Percentiles rank a stretch among this genome's conserved stretches.
Evolutionary conservation across 768 basidiomycete species (phyloP).

Genomic region (Pisolithus tinctorius): DNA sequence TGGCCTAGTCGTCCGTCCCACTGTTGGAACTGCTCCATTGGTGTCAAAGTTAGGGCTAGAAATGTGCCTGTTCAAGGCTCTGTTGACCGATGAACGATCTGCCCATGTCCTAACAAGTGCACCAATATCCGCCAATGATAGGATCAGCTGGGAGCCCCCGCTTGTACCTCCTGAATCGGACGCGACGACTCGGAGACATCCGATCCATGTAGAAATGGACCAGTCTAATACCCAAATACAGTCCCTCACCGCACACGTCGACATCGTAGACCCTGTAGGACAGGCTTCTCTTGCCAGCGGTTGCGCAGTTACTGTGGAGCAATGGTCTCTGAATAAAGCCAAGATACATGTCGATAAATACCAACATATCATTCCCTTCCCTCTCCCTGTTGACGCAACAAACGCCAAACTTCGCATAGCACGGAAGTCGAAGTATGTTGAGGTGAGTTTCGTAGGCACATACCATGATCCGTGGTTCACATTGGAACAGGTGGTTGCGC

Average conservation of each 20-base stretch:
- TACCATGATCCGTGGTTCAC: neutral
- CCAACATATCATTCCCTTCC: conserved; percentile 29
- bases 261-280: conserved; percentile 16
- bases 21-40: neutral
- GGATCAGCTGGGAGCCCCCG: conserved; percentile 4
- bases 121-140: conserved; percentile 6
- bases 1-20: conserved; percentile 15
- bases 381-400: conserved; percentile 36
- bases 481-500: conserved; percentile 19
- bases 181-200: conserved; percentile 13
- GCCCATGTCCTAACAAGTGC: conserved; percentile 20
- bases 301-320: conserved; percentile 13
- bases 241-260: conserved; percentile 13
- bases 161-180: neutral
- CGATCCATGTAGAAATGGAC: conserved; percentile 13
- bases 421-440: conserved; percentile 47
- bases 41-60: neutral
- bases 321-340: neutral
- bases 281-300: conserved; percentile 13
- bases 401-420: conserved; percentile 40
- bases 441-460: conserved; percentile 10
- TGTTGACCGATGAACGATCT: conserved; percentile 10
- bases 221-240: conserved; percentile 7
- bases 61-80: conserved; percentile 16
- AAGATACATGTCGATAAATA: conserved; percentile 12